These are phyloP conservation scores for Pisolithus thermaeus DNA, from an alignment of 1,284 basidiomycete species.

Conservation along the genomic window DNA sequence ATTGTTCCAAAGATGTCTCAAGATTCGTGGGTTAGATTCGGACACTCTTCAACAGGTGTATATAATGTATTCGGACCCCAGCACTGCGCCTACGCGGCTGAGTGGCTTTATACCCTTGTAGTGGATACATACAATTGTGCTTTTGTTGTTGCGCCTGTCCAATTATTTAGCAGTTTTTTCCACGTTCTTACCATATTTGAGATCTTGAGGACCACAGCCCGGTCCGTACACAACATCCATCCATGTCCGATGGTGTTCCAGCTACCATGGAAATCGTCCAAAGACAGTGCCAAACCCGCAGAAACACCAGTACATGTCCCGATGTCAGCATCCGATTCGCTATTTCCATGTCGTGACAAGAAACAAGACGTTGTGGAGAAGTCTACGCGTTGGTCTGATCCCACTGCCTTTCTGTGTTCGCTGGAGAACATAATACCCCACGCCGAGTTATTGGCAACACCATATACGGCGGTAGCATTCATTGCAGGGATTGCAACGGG, in stretches of 20 bases:
- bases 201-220: too few relatives aligned
- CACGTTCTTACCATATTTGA: background rate
- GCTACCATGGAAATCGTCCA: slow-evolving; percentile 1
- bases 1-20: slow-evolving; percentile 69
- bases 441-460: background rate
- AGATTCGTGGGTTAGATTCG: slow-evolving; percentile 56
- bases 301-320: background rate
- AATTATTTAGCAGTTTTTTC: background rate
- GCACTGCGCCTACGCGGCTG: slow-evolving; percentile 5
- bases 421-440: background rate
- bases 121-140: background rate
- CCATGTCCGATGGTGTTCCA: background rate
- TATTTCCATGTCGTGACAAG: background rate
- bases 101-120: slow-evolving; percentile 18
- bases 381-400: background rate
- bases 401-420: background rate
- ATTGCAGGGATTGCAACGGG: slow-evolving; percentile 39
- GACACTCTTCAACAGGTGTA: slow-evolving; percentile 46
- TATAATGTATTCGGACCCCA: slow-evolving; percentile 30
- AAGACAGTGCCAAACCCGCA: background rate
- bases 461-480: slow-evolving; percentile 27
- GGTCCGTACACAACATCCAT: too few relatives aligned
- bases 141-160: background rate
- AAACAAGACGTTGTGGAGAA: background rate
- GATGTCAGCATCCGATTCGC: background rate